phyloP scores from a whole-genome alignment of 768 basidiomycete genomes.

The Lactarius hengduanensis region DNA sequence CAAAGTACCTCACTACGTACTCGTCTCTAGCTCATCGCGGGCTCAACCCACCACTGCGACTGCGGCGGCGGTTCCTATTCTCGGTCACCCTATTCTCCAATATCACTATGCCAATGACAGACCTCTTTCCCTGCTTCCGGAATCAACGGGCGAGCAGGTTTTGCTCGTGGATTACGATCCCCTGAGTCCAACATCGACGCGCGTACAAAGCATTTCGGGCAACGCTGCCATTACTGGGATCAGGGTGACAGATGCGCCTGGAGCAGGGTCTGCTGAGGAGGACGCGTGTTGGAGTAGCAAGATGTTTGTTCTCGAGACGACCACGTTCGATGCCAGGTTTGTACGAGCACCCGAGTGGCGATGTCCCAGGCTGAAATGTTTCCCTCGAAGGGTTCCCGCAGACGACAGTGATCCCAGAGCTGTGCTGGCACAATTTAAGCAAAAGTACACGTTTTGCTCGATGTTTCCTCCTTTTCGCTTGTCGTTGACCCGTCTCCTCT shows the following conservation, averaged over 20 bases:
- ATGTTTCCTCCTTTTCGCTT: constrained; percentile 5
- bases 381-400: constrained; percentile 22
- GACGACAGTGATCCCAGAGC: constrained; percentile 50
- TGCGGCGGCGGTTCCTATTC: constrained; percentile 35
- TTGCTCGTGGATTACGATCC: constrained; percentile 71
- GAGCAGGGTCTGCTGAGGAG: constrained; percentile 55
- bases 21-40: constrained; percentile 58
- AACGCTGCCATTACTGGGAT: constrained; percentile 54
- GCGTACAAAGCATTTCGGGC: constrained; percentile 51
- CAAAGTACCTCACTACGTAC: constrained; percentile 62
- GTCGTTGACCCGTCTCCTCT: not conserved
- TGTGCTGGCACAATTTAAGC: constrained; percentile 62
- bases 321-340: constrained; percentile 49
- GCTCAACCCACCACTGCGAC: constrained; percentile 41
- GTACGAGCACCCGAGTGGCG: not conserved
- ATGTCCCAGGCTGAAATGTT: not conserved
- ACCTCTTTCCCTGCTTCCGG: constrained; percentile 61
- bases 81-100: constrained; percentile 70
- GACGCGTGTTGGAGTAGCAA: constrained; percentile 47
- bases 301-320: constrained; percentile 78
- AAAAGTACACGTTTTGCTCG: constrained; percentile 45
- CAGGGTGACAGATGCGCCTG: constrained; percentile 71
- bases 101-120: constrained; percentile 83
- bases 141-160: constrained; percentile 62
- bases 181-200: constrained; percentile 38